phyloP scores from a whole-genome alignment of 306 rosid genomes.

The Acacia confusa region DNA sequence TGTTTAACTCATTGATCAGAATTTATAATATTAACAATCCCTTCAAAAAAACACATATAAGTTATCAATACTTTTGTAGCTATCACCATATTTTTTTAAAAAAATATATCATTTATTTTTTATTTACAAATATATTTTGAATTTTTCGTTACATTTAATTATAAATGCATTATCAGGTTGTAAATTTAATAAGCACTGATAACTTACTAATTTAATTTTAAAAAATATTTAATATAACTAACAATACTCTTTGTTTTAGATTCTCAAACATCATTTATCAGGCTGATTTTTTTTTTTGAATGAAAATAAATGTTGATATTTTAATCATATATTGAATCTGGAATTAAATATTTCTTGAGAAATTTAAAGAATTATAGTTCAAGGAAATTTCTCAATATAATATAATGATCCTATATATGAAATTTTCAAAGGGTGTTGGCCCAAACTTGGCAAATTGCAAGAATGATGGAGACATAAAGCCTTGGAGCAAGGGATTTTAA shows the following conservation, averaged over 20 bases:
- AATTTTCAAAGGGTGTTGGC: neutral
- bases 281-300: neutral
- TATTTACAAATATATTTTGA: no score
- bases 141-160: neutral
- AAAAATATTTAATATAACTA: neutral
- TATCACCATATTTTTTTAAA: no score
- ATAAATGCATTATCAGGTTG: neutral
- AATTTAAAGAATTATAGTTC: neutral
- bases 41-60: no score
- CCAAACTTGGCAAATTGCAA: neutral
- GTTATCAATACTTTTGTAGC: no score
- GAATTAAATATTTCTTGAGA: neutral
- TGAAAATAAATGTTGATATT: no score
- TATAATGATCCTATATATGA: neutral
- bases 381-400: neutral
- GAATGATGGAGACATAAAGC: neutral
- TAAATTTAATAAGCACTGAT: neutral
- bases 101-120: no score
- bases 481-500: neutral
- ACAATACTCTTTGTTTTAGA: neutral
- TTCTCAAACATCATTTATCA: neutral
- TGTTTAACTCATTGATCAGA: neutral
- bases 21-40: neutral
- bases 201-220: no score
- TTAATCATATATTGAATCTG: neutral